A percentile compares a stretch with the other conserved stretches of the same genome.
phyloP scores from a whole-genome alignment of 768 basidiomycete genomes.

The Pseudohyphozyma bogoriensis region DNA sequence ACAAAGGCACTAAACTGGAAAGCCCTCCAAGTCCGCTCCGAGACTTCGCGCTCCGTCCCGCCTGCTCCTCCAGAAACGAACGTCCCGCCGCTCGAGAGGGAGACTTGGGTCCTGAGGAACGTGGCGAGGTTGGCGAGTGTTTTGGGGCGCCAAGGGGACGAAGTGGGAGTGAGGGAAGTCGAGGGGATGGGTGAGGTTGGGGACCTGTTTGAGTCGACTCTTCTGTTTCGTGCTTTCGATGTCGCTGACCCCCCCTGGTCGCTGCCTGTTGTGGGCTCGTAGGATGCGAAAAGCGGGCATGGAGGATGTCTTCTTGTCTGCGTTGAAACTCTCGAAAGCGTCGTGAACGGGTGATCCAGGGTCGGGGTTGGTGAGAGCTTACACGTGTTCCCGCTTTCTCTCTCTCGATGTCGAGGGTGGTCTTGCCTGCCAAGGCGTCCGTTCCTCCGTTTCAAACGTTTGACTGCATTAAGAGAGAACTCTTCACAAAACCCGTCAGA shows the following conservation, averaged over 20 bases:
- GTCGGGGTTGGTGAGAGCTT: no score
- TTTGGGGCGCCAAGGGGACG: neutral
- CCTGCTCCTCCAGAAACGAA: no score
- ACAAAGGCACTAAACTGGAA: slow-evolving; percentile 27
- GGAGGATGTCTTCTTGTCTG: slow-evolving; percentile 21
- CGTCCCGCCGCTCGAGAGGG: neutral
- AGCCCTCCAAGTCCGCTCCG: slow-evolving; percentile 28
- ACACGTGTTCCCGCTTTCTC: no score
- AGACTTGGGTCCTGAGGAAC: neutral
- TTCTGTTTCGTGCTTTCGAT: no score
- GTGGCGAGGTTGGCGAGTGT: neutral
- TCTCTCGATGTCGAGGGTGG: no score
- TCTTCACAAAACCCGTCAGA: no score
- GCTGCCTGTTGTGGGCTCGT: neutral
- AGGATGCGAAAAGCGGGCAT: slow-evolving; percentile 24
- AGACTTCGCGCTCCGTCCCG: neutral
- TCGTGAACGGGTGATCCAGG: no score
- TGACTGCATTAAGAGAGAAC: no score
- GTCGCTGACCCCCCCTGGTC: neutral
- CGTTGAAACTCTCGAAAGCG: slow-evolving; percentile 23
- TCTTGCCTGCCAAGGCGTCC: no score
- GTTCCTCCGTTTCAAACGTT: no score
- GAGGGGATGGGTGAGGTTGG: slow-evolving; percentile 25
- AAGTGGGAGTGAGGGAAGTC: slow-evolving; percentile 22
- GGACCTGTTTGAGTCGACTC: slow-evolving; percentile 19